A percentile compares a stretch with the other conserved stretches of the same genome.
phyloP scores from a whole-genome alignment of 2,329 filamentous ascomycete genomes.

The Aspergillus intermedius region DNA sequence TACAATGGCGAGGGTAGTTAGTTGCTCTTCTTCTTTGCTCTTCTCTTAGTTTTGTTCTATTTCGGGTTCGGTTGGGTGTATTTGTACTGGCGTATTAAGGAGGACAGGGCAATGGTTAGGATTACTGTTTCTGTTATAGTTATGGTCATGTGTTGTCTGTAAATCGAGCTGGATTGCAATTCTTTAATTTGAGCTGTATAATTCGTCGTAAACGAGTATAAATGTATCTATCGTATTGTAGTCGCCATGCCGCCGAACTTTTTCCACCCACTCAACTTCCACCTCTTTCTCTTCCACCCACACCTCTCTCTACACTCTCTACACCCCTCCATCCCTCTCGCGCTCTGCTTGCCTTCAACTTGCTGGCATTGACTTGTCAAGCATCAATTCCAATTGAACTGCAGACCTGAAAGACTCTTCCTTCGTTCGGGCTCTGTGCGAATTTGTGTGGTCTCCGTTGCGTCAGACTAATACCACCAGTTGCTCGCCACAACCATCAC shows the following conservation, averaged over 20 bases:
- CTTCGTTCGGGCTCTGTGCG: slow-evolving; percentile 11
- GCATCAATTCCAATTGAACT: slow-evolving; percentile 32
- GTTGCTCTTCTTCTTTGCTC: neutral
- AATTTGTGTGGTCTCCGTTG: slow-evolving; percentile 14
- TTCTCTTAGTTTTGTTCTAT: neutral
- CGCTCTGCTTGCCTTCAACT: slow-evolving; percentile 21
- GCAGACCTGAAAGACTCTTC: slow-evolving; percentile 17
- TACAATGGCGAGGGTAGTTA: slow-evolving; percentile 3
- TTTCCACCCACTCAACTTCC: neutral
- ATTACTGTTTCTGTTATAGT: neutral
- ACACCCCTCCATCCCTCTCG: slow-evolving; percentile 17
- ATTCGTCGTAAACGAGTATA: no score
- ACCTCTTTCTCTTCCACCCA: slow-evolving; percentile 12
- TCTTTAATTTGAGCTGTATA: no score
- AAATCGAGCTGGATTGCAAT: neutral
- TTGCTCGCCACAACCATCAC: neutral
- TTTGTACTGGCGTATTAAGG: neutral
- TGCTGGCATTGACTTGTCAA: slow-evolving; percentile 50
- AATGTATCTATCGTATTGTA: no score
- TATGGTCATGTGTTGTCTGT: neutral
- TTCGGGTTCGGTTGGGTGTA: neutral
- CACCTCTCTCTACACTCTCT: slow-evolving; percentile 17
- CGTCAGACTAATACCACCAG: slow-evolving; percentile 10
- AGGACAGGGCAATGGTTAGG: neutral
- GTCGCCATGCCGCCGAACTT: slow-evolving; percentile 14